Evolutionary conservation across 2,329 filamentous ascomycete species (phyloP).

Genomic region (Fusarium setosum): DNA sequence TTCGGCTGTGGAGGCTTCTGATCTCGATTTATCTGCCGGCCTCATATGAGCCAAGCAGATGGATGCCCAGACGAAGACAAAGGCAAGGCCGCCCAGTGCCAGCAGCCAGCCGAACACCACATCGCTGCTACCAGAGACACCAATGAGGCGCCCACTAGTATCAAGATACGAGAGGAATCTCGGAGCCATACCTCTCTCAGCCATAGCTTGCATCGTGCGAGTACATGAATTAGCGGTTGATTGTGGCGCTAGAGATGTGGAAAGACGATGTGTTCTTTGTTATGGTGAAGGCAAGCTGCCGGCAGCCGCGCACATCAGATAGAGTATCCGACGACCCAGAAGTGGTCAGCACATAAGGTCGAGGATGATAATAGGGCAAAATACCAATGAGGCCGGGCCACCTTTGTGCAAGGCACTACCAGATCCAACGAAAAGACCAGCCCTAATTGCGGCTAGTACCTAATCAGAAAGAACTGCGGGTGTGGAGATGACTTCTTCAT

Average conservation of each 20-base stretch:
- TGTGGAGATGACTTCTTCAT: too few species aligned
- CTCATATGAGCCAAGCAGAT: background rate
- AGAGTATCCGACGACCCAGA: background rate
- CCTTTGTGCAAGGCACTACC: constrained; percentile 61
- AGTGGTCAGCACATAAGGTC: background rate
- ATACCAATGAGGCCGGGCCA: constrained; percentile 51
- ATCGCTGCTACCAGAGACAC: background rate
- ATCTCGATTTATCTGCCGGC: background rate
- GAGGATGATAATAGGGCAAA: background rate
- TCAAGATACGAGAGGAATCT: background rate
- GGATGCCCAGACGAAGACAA: background rate
- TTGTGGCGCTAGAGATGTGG: too few species aligned
- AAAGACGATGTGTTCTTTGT: too few species aligned
- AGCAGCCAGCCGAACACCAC: background rate
- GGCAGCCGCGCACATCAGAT: background rate
- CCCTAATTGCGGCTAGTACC: constrained; percentile 70
- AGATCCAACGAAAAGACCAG: constrained; percentile 70
- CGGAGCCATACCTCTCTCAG: background rate
- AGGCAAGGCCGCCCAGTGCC: background rate
- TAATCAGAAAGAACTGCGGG: too few species aligned
- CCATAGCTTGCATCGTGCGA: background rate
- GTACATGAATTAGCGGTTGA: background rate
- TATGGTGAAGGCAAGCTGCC: too few species aligned
- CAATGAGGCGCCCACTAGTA: background rate
- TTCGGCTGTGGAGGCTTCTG: background rate